Conservation (phyloP, 2,329 filamentous ascomycete species). For the Neonectria coccinea region DNA sequence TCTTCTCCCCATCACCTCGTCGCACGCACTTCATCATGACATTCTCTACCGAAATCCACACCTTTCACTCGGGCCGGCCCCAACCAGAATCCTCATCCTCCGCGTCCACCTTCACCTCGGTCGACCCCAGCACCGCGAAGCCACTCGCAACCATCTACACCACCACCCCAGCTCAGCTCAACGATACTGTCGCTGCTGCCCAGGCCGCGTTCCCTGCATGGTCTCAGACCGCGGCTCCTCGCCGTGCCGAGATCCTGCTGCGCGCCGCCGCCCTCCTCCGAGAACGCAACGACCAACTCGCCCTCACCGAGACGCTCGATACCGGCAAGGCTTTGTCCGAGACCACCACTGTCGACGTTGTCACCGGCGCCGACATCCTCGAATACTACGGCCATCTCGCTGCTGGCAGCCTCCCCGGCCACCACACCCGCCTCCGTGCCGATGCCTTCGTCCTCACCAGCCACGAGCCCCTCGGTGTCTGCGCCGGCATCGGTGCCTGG, state of each 20-base stretch:
- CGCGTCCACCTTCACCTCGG: constrained; percentile 73
- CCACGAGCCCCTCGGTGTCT: constrained; percentile 85
- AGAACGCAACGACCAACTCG: constrained; percentile 81
- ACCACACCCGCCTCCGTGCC: constrained; percentile 78
- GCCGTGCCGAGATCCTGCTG: constrained; percentile 81
- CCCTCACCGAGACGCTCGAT: constrained; percentile 82
- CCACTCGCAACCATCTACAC: constrained; percentile 78
- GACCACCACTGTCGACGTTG: constrained; percentile 84
- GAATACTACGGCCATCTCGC: constrained; percentile 88
- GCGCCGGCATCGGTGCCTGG: constrained; percentile 89
- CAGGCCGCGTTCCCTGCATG: constrained; percentile 78
- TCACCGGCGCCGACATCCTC: constrained; percentile 85
- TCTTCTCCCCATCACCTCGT: constrained; percentile 2
- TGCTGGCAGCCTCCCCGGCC: constrained; percentile 83
- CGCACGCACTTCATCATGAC: constrained; percentile 47
- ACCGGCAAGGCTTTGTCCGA: constrained; percentile 89
- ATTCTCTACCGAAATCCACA: constrained; percentile 60
- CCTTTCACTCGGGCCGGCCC: constrained; percentile 80
- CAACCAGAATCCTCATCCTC: constrained; percentile 69
- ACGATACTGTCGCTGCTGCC: constrained; percentile 78
- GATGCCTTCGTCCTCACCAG: constrained; percentile 86
- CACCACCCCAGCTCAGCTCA: constrained; percentile 74
- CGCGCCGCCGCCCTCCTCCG: constrained; percentile 80
- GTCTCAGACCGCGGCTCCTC: constrained; percentile 80
- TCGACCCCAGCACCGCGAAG: constrained; percentile 79